phyloP scores from a whole-genome alignment of 1,284 basidiomycete species.

The Agroathelia rolfsii region DNA sequence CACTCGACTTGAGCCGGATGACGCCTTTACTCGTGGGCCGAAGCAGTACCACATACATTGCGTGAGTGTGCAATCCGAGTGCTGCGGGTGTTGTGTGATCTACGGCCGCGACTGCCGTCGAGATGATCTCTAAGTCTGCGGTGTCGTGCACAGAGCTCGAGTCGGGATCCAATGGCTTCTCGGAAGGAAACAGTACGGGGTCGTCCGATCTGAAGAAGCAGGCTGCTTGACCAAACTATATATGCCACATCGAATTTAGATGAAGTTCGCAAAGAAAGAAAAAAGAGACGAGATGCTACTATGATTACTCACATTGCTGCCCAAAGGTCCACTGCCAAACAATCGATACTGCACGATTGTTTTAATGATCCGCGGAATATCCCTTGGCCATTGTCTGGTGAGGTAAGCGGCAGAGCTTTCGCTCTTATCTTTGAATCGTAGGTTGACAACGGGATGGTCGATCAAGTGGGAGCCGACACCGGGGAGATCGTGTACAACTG shows the following conservation, averaged over 20 bases:
- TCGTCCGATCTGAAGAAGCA: too few species aligned
- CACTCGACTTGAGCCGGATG: slow-evolving; percentile 26
- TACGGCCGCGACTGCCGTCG: slow-evolving; percentile 28
- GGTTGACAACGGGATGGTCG: slow-evolving; percentile 26
- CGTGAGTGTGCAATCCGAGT: slow-evolving; percentile 31
- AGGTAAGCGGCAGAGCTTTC: slow-evolving; percentile 31
- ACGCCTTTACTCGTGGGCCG: slow-evolving; percentile 29
- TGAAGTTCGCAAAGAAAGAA: slow-evolving; percentile 1
- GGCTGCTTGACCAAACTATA: too few species aligned
- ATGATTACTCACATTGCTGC: slow-evolving; percentile 41
- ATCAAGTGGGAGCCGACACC: slow-evolving; percentile 25
- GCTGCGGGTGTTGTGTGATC: slow-evolving; percentile 30
- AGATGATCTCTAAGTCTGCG: slow-evolving; percentile 32
- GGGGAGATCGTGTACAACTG: slow-evolving; percentile 21
- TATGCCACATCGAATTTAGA: too few species aligned
- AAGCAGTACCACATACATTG: slow-evolving; percentile 26
- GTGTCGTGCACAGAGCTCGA: too few species aligned
- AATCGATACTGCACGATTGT: slow-evolving; percentile 32
- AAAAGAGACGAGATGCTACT: slow-evolving; percentile 15
- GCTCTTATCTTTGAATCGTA: slow-evolving; percentile 42
- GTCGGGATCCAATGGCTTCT: too few species aligned
- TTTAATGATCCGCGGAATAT: slow-evolving; percentile 26
- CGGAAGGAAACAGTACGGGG: too few species aligned
- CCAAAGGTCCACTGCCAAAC: slow-evolving; percentile 35
- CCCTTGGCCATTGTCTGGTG: slow-evolving; percentile 20